Evolutionary conservation across 2,329 filamentous ascomycete species (phyloP), one percentile per base, ranked within the genome.

Genomic region (Myriosclerotinia duriaeana): DNA sequence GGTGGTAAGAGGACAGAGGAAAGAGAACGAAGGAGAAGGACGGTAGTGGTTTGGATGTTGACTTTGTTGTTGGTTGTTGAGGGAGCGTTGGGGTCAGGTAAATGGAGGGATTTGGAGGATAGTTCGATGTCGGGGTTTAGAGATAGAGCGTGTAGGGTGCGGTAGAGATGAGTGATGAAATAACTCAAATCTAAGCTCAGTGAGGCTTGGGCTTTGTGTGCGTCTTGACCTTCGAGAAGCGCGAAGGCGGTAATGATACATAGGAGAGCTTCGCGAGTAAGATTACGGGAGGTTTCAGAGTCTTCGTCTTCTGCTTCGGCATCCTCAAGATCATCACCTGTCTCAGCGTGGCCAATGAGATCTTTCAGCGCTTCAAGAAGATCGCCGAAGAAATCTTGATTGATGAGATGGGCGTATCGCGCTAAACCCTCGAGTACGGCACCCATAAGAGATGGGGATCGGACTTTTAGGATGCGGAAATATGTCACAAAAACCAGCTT

Each of bases 311-410:
- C 79, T 14, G 82, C 80, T 14, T 77, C 76, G 3, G 79, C 76
- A 14, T 80, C 77, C 11, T 79, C 78, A 2, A 80, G 74, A 50
- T 79, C 77, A 4, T 82, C 82, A 20, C 84, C 81, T 0, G 83
- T 82, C 74, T 89, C 85, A 63, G 90, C 89, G 71, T 93, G 87
- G 5, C 87, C 86, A 73, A 98, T 94, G 54, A 99, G 85, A 70
- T 99, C 95, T 78, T 96, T 96, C 50, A 99, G 83, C 0, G 93
- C 94, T 79, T 98, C 95, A 14, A 99, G 85, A 40, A 99, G 84
- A 76, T 99, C 95, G 38, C 94, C 95, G 74, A 99, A 99, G 82
- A 99, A 98, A 76, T 99, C 92, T 76, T 99, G 93, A 80, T 99
- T 99, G 83, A 99, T 99, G 68, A 99, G 84, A 77, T 97, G 95